These are phyloP conservation scores for Umbelopsis sp. DNA, from an alignment of 192 early-diverging fungal species.

Conservation along the genomic window DNA sequence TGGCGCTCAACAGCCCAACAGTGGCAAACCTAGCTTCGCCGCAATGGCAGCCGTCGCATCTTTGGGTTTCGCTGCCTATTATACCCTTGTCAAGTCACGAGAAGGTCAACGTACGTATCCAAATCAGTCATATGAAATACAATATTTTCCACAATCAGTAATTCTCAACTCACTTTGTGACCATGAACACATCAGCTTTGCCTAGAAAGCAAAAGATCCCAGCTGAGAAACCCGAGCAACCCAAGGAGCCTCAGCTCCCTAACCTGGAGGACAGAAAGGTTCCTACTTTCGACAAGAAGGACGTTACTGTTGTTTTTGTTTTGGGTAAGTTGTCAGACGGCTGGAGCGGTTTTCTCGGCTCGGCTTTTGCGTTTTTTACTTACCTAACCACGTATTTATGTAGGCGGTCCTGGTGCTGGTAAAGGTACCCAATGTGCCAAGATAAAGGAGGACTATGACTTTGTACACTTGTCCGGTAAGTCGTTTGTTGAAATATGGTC, in stretches of 20 bases:
- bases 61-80: conserved; percentile 45
- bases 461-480: conserved; percentile 90
- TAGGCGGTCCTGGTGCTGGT: conserved; percentile 82
- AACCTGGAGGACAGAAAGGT: conserved; percentile 11
- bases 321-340: conserved; percentile 34
- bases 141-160: background rate
- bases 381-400: conserved; percentile 3
- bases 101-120: conserved; percentile 37
- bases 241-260: conserved; percentile 2
- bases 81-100: conserved; percentile 33
- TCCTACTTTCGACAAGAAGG: conserved; percentile 29
- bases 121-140: too few species aligned
- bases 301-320: conserved; percentile 42
- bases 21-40: conserved; percentile 29
- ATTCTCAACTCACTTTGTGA: background rate
- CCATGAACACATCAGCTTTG: conserved; percentile 21
- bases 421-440: conserved; percentile 96
- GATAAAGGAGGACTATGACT: conserved; percentile 86
- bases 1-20: background rate
- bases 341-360: too few species aligned
- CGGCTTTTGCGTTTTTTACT: background rate
- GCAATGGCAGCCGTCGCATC: conserved; percentile 42
- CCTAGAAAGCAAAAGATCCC: conserved; percentile 21
- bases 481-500: background rate
- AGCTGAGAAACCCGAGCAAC: conserved; percentile 14